Percentiles rank a stretch among this genome's conserved stretches.
Conservation (phyloP, 1,139 yeast species). For the Suhomyces atakaporum region DNA sequence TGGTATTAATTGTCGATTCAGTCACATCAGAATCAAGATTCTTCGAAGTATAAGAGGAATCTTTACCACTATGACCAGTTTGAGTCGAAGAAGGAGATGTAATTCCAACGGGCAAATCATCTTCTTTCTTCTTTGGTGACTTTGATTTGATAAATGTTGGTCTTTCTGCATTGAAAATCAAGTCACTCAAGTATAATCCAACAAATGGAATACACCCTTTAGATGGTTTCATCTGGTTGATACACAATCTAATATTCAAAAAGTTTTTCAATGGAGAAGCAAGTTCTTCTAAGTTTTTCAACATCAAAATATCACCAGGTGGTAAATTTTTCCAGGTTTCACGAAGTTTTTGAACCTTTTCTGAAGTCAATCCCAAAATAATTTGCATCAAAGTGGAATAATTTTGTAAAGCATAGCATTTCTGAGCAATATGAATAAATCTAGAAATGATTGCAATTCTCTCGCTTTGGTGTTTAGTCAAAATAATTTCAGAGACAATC, state of each 20-base stretch:
- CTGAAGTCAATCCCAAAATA: slow-evolving; percentile 78
- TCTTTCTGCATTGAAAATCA: slow-evolving; percentile 78
- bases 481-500: slow-evolving; percentile 83
- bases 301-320: slow-evolving; percentile 59
- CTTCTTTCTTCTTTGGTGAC: slow-evolving; percentile 4
- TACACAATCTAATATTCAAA: slow-evolving; percentile 59
- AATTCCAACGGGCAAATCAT: background rate
- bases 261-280: slow-evolving; percentile 70
- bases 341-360: slow-evolving; percentile 58
- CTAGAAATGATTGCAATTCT: slow-evolving; percentile 70
- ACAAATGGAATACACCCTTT: slow-evolving; percentile 88
- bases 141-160: slow-evolving; percentile 42
- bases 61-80: background rate
- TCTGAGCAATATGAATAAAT: slow-evolving; percentile 82
- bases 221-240: slow-evolving; percentile 64
- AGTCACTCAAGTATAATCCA: slow-evolving; percentile 81
- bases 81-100: slow-evolving; percentile 10
- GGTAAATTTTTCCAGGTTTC: slow-evolving; percentile 74
- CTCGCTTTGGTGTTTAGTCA: slow-evolving; percentile 61
- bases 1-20: slow-evolving; percentile 16
- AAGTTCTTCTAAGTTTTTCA: slow-evolving; percentile 64
- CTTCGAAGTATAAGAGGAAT: slow-evolving; percentile 8
- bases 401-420: slow-evolving; percentile 72
- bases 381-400: slow-evolving; percentile 87
- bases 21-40: slow-evolving; percentile 15